Conservation (phyloP, 192 early-diverging fungal species). For the Coemansia asiatica region DNA sequence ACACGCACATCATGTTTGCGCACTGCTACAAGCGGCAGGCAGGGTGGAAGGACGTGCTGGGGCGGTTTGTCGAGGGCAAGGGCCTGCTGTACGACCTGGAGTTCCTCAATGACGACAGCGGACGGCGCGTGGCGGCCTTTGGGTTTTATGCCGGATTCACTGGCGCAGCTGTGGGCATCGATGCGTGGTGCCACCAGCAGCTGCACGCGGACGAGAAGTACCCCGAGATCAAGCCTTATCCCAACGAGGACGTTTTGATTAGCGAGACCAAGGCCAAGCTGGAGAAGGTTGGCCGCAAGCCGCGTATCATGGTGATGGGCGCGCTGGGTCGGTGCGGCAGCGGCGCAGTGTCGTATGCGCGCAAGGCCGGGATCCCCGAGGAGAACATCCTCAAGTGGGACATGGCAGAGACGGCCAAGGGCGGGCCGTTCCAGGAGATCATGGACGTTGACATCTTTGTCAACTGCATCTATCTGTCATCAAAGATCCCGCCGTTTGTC, state of each 20-base stretch:
- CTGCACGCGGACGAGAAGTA: slow-evolving; percentile 58
- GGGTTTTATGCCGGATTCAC: slow-evolving; percentile 98
- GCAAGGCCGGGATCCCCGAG: slow-evolving; percentile 79
- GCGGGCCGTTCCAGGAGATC: slow-evolving; percentile 93
- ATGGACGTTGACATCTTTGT: slow-evolving; percentile 89
- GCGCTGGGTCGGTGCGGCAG: slow-evolving; percentile 93
- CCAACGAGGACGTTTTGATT: slow-evolving; percentile 80
- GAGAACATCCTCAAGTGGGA: slow-evolving; percentile 94
- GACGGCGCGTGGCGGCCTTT: slow-evolving; percentile 93
- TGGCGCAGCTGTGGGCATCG: slow-evolving; percentile 86
- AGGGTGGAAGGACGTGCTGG: slow-evolving; percentile 89
- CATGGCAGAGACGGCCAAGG: slow-evolving; percentile 86
- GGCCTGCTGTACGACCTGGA: slow-evolving; percentile 92
- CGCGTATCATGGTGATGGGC: slow-evolving; percentile 96
- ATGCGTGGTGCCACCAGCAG: slow-evolving; percentile 87
- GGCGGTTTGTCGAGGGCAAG: slow-evolving; percentile 79
- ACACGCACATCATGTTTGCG: slow-evolving; percentile 97
- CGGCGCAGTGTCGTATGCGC: slow-evolving; percentile 83
- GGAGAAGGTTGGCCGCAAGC: slow-evolving; percentile 63
- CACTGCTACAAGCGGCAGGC: slow-evolving; percentile 97
- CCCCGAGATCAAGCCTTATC: slow-evolving; percentile 78
- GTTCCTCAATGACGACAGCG: slow-evolving; percentile 82
- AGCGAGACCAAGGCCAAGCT: slow-evolving; percentile 63
- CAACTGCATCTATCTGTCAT: slow-evolving; percentile 97
- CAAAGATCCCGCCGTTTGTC: slow-evolving; percentile 92